A percentile compares a stretch with the other conserved stretches of the same genome.
These are phyloP conservation scores for Darksidea phi DNA, from an alignment of 495 filamentous ascomycete genomes.

Conservation along the genomic window DNA sequence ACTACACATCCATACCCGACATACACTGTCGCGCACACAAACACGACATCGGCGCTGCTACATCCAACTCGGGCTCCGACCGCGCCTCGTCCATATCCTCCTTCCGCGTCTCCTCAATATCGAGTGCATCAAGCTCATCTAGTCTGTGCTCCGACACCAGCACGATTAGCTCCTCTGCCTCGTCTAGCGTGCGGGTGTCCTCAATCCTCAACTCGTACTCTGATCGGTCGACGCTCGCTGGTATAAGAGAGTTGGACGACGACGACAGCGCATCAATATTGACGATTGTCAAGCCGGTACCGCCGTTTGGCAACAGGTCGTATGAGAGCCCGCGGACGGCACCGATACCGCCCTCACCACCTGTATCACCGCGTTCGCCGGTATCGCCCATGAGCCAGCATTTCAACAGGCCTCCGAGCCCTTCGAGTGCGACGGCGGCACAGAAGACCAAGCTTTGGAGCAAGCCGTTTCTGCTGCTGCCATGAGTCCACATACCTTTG, in stretches of 20 bases:
- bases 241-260: slow-evolving; percentile 22
- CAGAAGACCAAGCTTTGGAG: slow-evolving; percentile 24
- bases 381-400: background rate
- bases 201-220: slow-evolving; percentile 28
- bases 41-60: slow-evolving; percentile 22
- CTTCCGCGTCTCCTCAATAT: slow-evolving; percentile 8
- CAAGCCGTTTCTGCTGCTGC: slow-evolving; percentile 26
- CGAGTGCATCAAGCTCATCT: slow-evolving; percentile 1
- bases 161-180: background rate
- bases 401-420: slow-evolving; percentile 1
- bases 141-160: slow-evolving; percentile 3
- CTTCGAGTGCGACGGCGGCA: slow-evolving; percentile 1
- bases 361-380: slow-evolving; percentile 3
- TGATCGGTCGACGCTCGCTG: slow-evolving; percentile 21
- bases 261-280: slow-evolving; percentile 21
- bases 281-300: slow-evolving; percentile 7
- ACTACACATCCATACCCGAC: slow-evolving; percentile 32
- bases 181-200: slow-evolving; percentile 17
- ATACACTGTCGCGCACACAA: slow-evolving; percentile 28
- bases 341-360: background rate
- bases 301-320: background rate
- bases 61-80: slow-evolving; percentile 14
- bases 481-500: background rate
- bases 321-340: background rate
- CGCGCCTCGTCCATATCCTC: slow-evolving; percentile 22